phyloP scores from a whole-genome alignment of 176 grass and related monocot species.

The Raddia distichophylla region DNA sequence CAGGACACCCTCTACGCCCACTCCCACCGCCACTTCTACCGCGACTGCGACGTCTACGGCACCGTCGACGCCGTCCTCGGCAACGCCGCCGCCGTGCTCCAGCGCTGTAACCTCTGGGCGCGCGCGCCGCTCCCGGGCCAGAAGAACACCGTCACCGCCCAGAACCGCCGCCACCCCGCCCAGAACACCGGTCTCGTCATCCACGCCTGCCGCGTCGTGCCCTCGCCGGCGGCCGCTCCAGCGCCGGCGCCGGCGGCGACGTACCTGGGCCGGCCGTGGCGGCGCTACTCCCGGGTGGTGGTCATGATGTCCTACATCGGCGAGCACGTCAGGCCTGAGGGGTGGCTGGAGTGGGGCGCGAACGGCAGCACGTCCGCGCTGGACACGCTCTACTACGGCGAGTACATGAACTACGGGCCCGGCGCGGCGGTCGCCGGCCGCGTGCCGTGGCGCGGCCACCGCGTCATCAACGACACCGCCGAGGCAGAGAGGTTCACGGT shows the following conservation, averaged over 20 bases:
- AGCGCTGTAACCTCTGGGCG: constrained; percentile 56
- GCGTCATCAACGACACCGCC: constrained; percentile 41
- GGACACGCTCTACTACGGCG: constrained; percentile 61
- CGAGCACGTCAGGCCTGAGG: constrained; percentile 45
- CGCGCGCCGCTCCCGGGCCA: constrained; percentile 49
- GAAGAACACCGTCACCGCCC: constrained; percentile 68
- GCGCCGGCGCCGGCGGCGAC: constrained; percentile 25
- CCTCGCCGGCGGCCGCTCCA: constrained; percentile 10
- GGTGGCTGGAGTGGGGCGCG: constrained; percentile 80
- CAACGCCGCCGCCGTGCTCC: constrained; percentile 75
- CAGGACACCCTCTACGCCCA: constrained; percentile 63
- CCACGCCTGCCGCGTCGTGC: constrained; percentile 51
- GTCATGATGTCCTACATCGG: constrained; percentile 62
- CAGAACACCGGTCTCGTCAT: constrained; percentile 65
- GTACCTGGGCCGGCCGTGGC: constrained; percentile 73
- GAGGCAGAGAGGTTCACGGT: constrained; percentile 69
- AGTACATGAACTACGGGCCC: constrained; percentile 69
- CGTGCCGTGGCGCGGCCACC: constrained; percentile 55
- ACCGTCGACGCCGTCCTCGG: constrained; percentile 75
- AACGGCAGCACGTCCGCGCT: constrained; percentile 47
- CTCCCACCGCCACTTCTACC: constrained; percentile 60
- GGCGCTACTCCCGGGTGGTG: constrained; percentile 55
- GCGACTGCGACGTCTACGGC: constrained; percentile 60
- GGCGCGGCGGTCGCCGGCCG: constrained; percentile 37
- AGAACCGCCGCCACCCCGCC: constrained; percentile 44